Evolutionary conservation across 768 basidiomycete species (phyloP).

Genomic region (Austroboletus eburneus): DNA sequence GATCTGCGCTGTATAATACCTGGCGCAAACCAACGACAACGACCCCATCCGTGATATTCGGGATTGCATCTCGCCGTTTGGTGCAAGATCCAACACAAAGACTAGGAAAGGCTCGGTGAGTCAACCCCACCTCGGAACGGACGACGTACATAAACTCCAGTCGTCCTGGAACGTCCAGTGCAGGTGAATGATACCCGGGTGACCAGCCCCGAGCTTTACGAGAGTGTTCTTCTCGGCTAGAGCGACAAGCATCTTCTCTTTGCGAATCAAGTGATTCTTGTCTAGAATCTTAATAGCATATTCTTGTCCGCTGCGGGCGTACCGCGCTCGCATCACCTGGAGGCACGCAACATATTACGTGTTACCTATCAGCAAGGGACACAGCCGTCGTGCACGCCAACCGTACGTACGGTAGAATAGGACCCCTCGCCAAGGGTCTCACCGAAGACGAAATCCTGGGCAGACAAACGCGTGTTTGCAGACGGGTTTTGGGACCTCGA

Average conservation of each 20-base stretch:
- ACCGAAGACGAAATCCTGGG: slow-evolving; percentile 70
- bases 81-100: slow-evolving; percentile 73
- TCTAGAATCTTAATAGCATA: slow-evolving; percentile 82
- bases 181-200: slow-evolving; percentile 78
- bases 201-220: slow-evolving; percentile 56
- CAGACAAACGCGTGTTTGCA: slow-evolving; percentile 40
- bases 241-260: slow-evolving; percentile 76
- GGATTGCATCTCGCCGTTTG: slow-evolving; percentile 74
- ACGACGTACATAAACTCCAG: slow-evolving; percentile 71
- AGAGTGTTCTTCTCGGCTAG: slow-evolving; percentile 77
- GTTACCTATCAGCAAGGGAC: slow-evolving; percentile 9
- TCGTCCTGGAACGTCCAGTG: slow-evolving; percentile 86
- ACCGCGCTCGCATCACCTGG: slow-evolving; percentile 56
- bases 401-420: slow-evolving; percentile 65
- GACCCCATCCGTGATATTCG: slow-evolving; percentile 80
- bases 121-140: not conserved
- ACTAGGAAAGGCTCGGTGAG: slow-evolving; percentile 39
- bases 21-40: slow-evolving; percentile 67
- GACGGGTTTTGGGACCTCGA: slow-evolving; percentile 44
- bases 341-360: slow-evolving; percentile 7
- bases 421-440: slow-evolving; percentile 77
- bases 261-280: slow-evolving; percentile 76
- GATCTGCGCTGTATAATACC: slow-evolving; percentile 87
- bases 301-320: slow-evolving; percentile 51
- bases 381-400: not conserved